Evolutionary conservation across 2,329 filamentous ascomycete species (phyloP).

Genomic region (Penicillium italicum): DNA sequence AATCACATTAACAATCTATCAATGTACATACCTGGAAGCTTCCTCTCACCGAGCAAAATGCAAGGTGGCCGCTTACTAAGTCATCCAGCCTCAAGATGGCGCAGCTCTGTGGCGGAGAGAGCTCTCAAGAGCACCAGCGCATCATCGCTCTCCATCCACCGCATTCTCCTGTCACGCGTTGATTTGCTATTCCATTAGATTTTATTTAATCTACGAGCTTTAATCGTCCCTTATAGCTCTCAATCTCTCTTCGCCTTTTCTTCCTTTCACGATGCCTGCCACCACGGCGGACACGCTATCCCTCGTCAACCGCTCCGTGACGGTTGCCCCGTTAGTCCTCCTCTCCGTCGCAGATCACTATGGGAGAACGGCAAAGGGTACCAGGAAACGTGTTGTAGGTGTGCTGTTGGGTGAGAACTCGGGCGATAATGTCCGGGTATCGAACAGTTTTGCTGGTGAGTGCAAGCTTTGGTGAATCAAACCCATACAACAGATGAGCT

Average conservation of each 20-base stretch:
- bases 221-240: neutral
- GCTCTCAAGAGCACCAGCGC: conserved; percentile 17
- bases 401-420: conserved; percentile 94
- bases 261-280: conserved; percentile 70
- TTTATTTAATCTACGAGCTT: conserved; percentile 1
- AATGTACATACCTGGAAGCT: too few relatives aligned
- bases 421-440: conserved; percentile 92
- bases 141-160: conserved; percentile 19
- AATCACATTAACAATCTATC: too few relatives aligned
- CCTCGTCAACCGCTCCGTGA: conserved; percentile 90
- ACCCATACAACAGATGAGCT: conserved; percentile 14
- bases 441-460: conserved; percentile 96
- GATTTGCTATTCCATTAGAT: conserved; percentile 4
- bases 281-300: conserved; percentile 96
- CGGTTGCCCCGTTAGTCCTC: conserved; percentile 94
- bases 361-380: conserved; percentile 86
- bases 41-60: neutral
- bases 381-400: conserved; percentile 84
- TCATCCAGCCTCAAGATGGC: conserved; percentile 16
- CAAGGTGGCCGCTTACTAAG: conserved; percentile 14
- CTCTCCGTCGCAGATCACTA: conserved; percentile 98
- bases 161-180: conserved; percentile 4
- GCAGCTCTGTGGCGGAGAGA: conserved; percentile 19
- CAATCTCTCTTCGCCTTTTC: neutral
- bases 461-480: conserved; percentile 17